Evolutionary conservation across 2,329 filamentous ascomycete species (phyloP), one percentile per base, ranked within the genome.

Genomic region (Mycogone perniciosa): DNA sequence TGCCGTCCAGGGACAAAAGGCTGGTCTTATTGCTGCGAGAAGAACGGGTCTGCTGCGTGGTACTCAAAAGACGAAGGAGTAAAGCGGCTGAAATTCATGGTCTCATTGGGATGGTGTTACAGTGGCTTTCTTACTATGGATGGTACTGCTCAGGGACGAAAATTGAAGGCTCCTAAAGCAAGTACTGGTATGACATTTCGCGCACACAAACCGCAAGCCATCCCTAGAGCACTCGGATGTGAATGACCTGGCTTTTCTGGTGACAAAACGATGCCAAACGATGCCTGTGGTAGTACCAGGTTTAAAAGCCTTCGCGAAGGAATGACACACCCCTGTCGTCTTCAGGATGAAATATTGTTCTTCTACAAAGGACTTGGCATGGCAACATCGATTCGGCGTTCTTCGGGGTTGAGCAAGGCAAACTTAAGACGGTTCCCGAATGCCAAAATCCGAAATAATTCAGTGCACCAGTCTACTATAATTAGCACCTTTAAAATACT

Each of bases 11-110:
- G 93, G 93, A 88, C 93, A 99, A 82, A 99, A 99, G 85, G 93
- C 93, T 70, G 93, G 93, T 96, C 92, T 99, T 73, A 99, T 99
- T 80, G 93, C 93, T 77, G 93, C 93, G 77, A 85, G 93, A 78
- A 89, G 95, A 84, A 99, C 93, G 76, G 93, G 93, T 96, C 85
- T 99, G 79, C 85, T 99, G 74, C 92, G 93, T 80, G 93, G 93
- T 95, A 97, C 93, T 73, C 93, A 99, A 82, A 99, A 99, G 89
- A 89, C 84, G 74, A 99, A 99, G 89, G 95, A 99, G 65, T 92
- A 90, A 79, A 67, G 63, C 60, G 64, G 63, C 64, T 67, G 61
- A 71, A 67, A 70, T 75, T 76, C 70, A 75, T 74, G 76, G 75
- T 76, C 71, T 73, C 73, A 75, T 73, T 76, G 76, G 77, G 76